Evolutionary conservation across 2,329 filamentous ascomycete species (phyloP).

Genomic region (Proliferodiscus dingleyae): DNA sequence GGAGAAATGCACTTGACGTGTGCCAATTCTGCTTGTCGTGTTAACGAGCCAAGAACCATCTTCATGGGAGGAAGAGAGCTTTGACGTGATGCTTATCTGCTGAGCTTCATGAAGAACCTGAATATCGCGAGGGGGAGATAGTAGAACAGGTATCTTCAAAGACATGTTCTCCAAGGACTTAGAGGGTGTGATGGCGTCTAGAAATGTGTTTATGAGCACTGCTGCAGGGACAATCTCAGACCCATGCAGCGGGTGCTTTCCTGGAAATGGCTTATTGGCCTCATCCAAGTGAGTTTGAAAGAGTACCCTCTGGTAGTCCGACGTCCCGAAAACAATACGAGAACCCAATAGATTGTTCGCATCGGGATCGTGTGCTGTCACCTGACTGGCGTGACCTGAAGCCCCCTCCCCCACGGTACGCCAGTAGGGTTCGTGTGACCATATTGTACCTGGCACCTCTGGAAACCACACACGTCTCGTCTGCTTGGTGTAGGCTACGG

Average conservation of each 20-base stretch:
- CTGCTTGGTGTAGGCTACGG: too few species aligned
- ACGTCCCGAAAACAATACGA: conserved; percentile 22
- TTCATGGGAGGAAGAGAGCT: conserved; percentile 18
- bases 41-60: conserved; percentile 33
- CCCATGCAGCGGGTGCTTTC: conserved; percentile 36
- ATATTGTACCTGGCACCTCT: conserved; percentile 25
- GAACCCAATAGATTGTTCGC: conserved; percentile 34
- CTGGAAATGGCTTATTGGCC: conserved; percentile 37
- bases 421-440: conserved; percentile 27
- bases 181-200: conserved; percentile 31
- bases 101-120: conserved; percentile 34
- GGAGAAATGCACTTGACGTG: neutral
- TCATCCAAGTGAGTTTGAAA: conserved; percentile 36
- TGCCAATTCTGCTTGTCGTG: conserved; percentile 16
- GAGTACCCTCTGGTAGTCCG: conserved; percentile 26
- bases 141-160: conserved; percentile 34
- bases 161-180: conserved; percentile 30
- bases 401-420: conserved; percentile 20
- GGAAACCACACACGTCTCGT: too few species aligned
- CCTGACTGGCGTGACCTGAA: conserved; percentile 9
- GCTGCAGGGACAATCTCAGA: conserved; percentile 41
- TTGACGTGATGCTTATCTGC: conserved; percentile 33
- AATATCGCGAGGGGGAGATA: conserved; percentile 28
- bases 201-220: conserved; percentile 37
- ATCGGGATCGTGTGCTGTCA: conserved; percentile 32